Conservation (phyloP, 345 rosid genomes). For the Hypericum androsaemum region DNA sequence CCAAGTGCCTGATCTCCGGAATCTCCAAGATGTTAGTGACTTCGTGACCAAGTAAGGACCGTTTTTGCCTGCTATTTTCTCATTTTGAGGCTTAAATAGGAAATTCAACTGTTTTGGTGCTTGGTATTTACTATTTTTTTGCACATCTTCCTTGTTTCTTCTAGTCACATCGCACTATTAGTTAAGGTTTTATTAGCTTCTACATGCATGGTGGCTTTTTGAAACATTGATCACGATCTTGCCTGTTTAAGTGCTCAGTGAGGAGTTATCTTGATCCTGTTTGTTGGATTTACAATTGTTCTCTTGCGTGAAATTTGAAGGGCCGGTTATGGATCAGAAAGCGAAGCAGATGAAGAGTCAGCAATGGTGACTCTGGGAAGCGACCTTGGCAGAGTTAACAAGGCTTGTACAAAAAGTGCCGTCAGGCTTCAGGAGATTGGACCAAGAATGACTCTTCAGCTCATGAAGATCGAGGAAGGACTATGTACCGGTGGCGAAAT, state of each 20-base stretch:
- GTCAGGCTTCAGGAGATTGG: constrained; percentile 91
- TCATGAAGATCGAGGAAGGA: constrained; percentile 72
- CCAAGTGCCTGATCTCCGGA: constrained; percentile 78
- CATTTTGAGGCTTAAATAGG: neutral
- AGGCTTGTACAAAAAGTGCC: constrained; percentile 63
- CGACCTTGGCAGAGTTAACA: constrained; percentile 69
- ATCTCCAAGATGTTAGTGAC: constrained; percentile 84
- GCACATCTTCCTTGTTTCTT: too few species aligned
- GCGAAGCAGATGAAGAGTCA: constrained; percentile 92
- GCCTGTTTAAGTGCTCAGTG: too few species aligned
- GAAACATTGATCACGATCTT: too few species aligned
- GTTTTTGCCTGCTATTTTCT: neutral
- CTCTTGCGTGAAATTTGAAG: constrained; percentile 25
- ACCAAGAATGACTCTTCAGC: constrained; percentile 85
- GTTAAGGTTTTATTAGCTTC: too few species aligned
- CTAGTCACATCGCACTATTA: too few species aligned
- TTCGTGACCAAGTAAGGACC: constrained; percentile 73
- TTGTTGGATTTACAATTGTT: neutral
- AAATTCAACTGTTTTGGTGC: too few species aligned
- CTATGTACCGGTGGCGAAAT: constrained; percentile 74
- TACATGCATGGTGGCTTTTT: too few species aligned
- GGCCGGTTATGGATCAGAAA: constrained; percentile 93
- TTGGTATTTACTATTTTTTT: too few species aligned
- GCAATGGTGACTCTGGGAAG: constrained; percentile 71
- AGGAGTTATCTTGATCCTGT: too few species aligned